Conservation (phyloP, 2,329 filamentous ascomycete species). For the Aureobasidium sp. region DNA sequence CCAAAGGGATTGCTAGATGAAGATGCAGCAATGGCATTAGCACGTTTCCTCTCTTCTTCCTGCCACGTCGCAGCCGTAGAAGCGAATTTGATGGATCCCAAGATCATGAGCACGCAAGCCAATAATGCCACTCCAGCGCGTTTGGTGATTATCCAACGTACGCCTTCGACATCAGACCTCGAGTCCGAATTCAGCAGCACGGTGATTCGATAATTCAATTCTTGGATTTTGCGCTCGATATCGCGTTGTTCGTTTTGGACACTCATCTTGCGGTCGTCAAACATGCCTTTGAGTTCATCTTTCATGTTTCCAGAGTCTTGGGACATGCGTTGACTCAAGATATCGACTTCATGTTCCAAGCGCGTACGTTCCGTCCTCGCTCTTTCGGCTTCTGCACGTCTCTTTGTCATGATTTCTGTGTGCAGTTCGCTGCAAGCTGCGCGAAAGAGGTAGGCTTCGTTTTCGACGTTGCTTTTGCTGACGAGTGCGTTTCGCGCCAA, state of each 20-base stretch:
- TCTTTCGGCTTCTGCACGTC: constrained; percentile 69
- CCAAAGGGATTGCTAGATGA: background rate
- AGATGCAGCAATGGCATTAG: background rate
- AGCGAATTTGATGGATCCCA: constrained; percentile 35
- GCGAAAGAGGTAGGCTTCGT: constrained; percentile 86
- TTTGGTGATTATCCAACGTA: constrained; percentile 75
- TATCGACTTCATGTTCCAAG: constrained; percentile 92
- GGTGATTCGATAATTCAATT: constrained; percentile 94
- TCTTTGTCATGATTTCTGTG: constrained; percentile 74
- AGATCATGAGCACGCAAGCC: constrained; percentile 39
- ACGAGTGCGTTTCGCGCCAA: constrained; percentile 74
- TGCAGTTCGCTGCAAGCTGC: constrained; percentile 88
- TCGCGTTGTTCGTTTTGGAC: constrained; percentile 81
- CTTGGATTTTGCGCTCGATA: constrained; percentile 82
- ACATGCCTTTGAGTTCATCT: constrained; percentile 90
- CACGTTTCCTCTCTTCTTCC: constrained; percentile 34
- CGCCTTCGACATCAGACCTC: constrained; percentile 82
- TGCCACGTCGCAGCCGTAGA: constrained; percentile 34
- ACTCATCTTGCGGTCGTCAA: constrained; percentile 91
- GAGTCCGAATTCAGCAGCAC: constrained; percentile 83
- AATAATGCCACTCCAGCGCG: constrained; percentile 56
- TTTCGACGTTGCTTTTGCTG: constrained; percentile 88
- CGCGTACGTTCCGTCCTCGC: constrained; percentile 77
- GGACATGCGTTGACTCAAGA: constrained; percentile 72
- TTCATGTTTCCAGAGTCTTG: constrained; percentile 77